Percentiles rank a stretch among this genome's conserved stretches.
phyloP scores from a whole-genome alignment of 2,329 filamentous ascomycete genomes.

The Cladobotryum protrusum region DNA sequence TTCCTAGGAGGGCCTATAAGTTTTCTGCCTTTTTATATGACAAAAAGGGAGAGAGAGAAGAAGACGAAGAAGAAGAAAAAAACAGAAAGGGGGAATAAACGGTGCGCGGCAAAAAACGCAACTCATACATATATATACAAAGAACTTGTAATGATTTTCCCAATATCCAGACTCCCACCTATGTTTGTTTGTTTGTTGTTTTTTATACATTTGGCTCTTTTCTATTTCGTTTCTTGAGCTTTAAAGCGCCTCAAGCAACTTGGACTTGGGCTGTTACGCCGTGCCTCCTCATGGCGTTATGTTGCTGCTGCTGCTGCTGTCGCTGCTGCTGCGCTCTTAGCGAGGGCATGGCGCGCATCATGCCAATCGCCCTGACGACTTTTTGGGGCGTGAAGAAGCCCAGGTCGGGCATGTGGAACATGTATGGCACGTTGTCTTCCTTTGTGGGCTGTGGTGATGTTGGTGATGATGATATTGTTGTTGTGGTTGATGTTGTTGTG shows the following conservation, averaged over 20 bases:
- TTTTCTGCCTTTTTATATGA: too few relatives aligned
- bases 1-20: too few relatives aligned
- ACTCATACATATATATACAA: too few relatives aligned
- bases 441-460: not conserved
- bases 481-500: slow-evolving; percentile 9
- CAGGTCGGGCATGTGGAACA: slow-evolving; percentile 20
- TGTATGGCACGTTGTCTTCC: slow-evolving; percentile 4
- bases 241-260: too few relatives aligned
- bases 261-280: too few relatives aligned
- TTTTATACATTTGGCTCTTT: not conserved
- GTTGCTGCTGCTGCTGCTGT: not conserved
- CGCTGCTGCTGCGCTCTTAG: slow-evolving; percentile 4
- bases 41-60: too few relatives aligned
- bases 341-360: slow-evolving; percentile 23
- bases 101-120: too few relatives aligned
- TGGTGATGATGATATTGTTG: slow-evolving; percentile 10
- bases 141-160: too few relatives aligned
- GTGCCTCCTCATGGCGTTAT: not conserved
- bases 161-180: too few relatives aligned
- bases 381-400: slow-evolving; percentile 23
- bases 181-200: not conserved
- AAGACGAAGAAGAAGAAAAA: too few relatives aligned
- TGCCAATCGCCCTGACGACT: slow-evolving; percentile 24
- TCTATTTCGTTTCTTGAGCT: too few relatives aligned
- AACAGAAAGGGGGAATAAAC: too few relatives aligned